Evolutionary conservation across 108 stramenopile genomes (phyloP).

Genomic region (Mediolabrus comicus): DNA sequence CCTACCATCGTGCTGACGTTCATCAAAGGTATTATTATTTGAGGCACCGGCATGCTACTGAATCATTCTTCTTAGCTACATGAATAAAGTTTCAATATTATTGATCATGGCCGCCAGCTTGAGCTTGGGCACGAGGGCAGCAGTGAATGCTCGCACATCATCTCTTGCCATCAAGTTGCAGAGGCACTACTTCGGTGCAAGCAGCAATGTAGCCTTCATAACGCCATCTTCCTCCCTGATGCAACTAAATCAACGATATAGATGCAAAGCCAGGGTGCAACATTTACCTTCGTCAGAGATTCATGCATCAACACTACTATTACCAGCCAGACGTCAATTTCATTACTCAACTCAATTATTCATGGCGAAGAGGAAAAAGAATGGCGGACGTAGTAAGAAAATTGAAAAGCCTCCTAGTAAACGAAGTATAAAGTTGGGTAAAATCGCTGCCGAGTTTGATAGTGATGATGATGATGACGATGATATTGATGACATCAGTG

Average conservation of each 20-base stretch:
- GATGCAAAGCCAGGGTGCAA: neutral
- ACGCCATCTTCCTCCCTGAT: no score
- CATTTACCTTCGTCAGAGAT: neutral
- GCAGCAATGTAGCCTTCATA: neutral
- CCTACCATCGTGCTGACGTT: neutral
- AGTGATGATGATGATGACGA: conserved; percentile 4
- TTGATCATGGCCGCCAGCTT: neutral
- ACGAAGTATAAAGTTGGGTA: conserved; percentile 6
- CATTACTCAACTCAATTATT: conserved; percentile 27
- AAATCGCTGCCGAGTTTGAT: neutral
- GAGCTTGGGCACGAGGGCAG: neutral
- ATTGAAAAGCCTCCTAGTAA: neutral
- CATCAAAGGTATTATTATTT: neutral
- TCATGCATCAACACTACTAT: neutral
- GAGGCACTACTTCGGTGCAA: neutral
- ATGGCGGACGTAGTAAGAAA: conserved; percentile 36
- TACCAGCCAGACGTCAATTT: neutral
- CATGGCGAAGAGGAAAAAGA: conserved; percentile 22
- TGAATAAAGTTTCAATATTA: neutral
- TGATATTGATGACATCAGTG: neutral
- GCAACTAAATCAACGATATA: neutral
- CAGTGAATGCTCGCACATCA: neutral
- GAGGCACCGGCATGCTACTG: neutral
- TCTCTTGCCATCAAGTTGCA: no score
- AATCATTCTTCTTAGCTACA: neutral